Conservation (phyloP, 2,329 filamentous ascomycete genomes). For the Aspergillus eucalypticola region DNA sequence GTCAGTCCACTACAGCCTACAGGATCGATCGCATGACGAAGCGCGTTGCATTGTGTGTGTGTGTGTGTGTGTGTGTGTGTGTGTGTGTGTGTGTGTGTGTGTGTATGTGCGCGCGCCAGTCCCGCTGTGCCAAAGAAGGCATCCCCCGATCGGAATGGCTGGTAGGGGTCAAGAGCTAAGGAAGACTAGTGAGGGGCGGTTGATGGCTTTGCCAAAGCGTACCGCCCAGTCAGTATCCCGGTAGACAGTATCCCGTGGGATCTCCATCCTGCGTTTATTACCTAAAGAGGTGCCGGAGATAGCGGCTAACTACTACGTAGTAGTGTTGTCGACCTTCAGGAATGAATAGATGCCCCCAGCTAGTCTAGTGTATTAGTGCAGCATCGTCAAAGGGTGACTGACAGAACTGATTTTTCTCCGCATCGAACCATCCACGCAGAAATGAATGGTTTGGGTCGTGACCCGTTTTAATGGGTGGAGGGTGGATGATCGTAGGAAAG, state of each 20-base stretch:
- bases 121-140: neutral
- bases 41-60: neutral
- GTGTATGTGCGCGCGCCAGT: neutral
- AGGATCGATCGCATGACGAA: neutral
- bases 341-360: neutral
- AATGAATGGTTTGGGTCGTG: slow-evolving; percentile 12
- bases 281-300: neutral
- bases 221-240: neutral
- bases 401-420: slow-evolving; percentile 14
- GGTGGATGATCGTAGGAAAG: slow-evolving; percentile 1
- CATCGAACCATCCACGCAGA: slow-evolving; percentile 12
- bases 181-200: neutral
- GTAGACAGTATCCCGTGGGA: slow-evolving; percentile 1
- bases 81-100: no score
- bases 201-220: slow-evolving; percentile 1
- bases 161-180: neutral
- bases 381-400: neutral
- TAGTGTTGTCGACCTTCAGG: neutral
- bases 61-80: no score
- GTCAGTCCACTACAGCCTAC: neutral
- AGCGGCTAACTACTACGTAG: neutral
- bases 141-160: neutral
- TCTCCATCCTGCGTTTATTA: neutral
- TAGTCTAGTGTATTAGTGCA: neutral
- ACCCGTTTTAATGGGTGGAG: neutral